phyloP scores from a whole-genome alignment of 2,329 filamentous ascomycete genomes.

The Xylariaceae sp. region DNA sequence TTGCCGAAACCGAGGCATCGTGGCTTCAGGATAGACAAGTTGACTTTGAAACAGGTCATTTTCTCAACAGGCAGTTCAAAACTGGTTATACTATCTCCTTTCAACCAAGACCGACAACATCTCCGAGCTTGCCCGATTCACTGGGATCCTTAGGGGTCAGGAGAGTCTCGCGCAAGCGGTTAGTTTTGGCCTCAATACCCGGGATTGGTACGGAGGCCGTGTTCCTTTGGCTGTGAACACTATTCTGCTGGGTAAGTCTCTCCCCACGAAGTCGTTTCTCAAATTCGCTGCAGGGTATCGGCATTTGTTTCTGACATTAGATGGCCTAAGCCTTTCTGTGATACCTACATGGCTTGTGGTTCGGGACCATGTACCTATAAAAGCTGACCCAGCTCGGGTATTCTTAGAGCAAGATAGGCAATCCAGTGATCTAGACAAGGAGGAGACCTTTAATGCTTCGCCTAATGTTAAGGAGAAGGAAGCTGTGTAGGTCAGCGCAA shows the following conservation, averaged over 20 bases:
- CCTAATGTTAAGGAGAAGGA: no score
- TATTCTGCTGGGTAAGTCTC: conserved; percentile 33
- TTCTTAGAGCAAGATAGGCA: no score
- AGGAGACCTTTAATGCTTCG: no score
- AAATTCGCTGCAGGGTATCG: neutral
- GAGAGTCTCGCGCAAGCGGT: conserved; percentile 40
- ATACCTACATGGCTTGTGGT: conserved; percentile 32
- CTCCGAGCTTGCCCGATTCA: conserved; percentile 43
- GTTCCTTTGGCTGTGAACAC: conserved; percentile 39
- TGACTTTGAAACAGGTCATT: conserved; percentile 27
- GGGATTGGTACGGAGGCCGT: conserved; percentile 35
- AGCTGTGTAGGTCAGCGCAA: no score
- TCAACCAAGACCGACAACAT: conserved; percentile 54
- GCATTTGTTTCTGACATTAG: neutral
- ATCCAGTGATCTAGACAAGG: no score
- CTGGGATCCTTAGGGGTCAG: conserved; percentile 38
- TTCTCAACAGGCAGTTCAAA: conserved; percentile 49
- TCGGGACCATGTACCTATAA: conserved; percentile 27
- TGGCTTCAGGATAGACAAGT: neutral
- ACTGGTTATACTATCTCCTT: conserved; percentile 54
- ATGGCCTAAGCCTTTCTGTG: conserved; percentile 23
- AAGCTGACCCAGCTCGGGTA: conserved; percentile 10
- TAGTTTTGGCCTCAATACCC: conserved; percentile 37
- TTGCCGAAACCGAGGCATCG: no score
- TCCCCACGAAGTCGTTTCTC: neutral